Conservation (phyloP, 225 moss, liverwort and hornwort genomes). For the Ulota crispa region DNA sequence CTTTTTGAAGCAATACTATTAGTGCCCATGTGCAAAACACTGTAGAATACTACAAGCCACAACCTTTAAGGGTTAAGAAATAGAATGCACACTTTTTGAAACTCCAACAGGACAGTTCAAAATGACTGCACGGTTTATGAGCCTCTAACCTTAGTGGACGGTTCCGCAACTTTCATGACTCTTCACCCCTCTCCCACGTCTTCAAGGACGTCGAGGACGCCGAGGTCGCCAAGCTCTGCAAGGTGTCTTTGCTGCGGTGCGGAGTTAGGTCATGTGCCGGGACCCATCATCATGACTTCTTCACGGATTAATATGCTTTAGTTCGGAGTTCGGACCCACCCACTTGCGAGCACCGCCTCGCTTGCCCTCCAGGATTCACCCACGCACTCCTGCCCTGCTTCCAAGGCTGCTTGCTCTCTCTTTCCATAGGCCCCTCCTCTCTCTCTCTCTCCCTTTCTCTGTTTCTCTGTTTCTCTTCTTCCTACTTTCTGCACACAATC, state of each 20-base stretch:
- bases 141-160: too few relatives aligned
- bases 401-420: neutral
- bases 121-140: too few relatives aligned
- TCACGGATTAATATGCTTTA: neutral
- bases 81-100: too few relatives aligned
- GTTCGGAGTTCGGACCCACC: neutral
- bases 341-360: neutral
- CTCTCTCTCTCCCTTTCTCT: accelerated
- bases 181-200: neutral
- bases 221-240: neutral
- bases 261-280: neutral
- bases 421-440: neutral
- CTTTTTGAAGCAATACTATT: too few relatives aligned
- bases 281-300: neutral
- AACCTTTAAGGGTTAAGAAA: too few relatives aligned
- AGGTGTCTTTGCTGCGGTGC: neutral
- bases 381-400: neutral
- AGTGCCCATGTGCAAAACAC: too few relatives aligned
- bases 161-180: neutral
- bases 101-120: too few relatives aligned
- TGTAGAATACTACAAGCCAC: too few relatives aligned
- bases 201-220: neutral
- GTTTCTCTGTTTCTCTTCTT: too few relatives aligned
- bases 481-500: neutral
- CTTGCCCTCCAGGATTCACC: neutral